Conservation (phyloP, 805 yeast genomes). For the Saturnispora besseyi region DNA sequence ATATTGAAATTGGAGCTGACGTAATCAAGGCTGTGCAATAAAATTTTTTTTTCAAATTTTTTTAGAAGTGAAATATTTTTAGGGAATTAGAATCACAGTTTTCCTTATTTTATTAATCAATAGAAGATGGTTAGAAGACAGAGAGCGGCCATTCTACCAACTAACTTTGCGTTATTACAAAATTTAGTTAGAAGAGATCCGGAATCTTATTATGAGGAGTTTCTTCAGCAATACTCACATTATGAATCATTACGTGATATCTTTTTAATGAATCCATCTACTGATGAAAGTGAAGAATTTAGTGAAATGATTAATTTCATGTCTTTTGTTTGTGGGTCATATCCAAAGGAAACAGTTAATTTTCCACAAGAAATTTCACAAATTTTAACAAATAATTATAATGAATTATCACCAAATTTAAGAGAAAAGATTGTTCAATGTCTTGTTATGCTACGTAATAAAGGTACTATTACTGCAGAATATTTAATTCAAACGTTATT, state of each 20-base stretch:
- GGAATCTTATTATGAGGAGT: slow-evolving; percentile 87
- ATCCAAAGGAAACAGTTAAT: slow-evolving; percentile 75
- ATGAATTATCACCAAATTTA: slow-evolving; percentile 72
- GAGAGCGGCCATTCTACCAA: slow-evolving; percentile 90
- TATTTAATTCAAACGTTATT: slow-evolving; percentile 75
- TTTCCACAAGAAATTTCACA: slow-evolving; percentile 76
- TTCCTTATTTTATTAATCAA: background rate
- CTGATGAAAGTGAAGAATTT: slow-evolving; percentile 57
- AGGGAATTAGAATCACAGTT: background rate
- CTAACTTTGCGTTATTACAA: slow-evolving; percentile 83
- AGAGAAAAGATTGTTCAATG: slow-evolving; percentile 89
- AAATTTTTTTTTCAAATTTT: background rate
- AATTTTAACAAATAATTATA: slow-evolving; percentile 65
- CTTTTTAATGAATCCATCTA: slow-evolving; percentile 60
- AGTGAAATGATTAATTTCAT: slow-evolving; percentile 83
- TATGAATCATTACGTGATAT: slow-evolving; percentile 87
- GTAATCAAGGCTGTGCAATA: background rate
- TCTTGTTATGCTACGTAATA: slow-evolving; percentile 83
- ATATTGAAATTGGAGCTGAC: background rate
- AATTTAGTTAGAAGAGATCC: slow-evolving; percentile 93
- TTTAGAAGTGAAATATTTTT: background rate
- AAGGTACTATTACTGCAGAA: slow-evolving; percentile 71
- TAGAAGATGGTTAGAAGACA: slow-evolving; percentile 70
- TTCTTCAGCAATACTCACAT: slow-evolving; percentile 84
- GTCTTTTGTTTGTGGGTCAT: slow-evolving; percentile 84